A percentile compares a stretch with the other conserved stretches of the same genome.
Conservation (phyloP, 1,284 basidiomycete species). For the Sanghuangporus weigelae region DNA sequence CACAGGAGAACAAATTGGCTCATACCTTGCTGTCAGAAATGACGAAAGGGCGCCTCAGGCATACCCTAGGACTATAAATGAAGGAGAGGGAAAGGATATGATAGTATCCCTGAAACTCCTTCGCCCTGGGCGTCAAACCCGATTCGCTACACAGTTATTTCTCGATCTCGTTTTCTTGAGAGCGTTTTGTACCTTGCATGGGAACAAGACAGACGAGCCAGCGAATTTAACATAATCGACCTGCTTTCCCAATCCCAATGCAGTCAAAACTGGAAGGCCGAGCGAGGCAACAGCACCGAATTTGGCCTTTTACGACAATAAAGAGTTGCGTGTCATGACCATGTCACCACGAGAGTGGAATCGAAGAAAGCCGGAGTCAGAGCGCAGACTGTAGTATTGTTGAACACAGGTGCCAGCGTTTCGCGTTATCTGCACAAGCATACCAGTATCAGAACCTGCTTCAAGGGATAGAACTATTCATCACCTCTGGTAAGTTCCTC, state of each 20-base stretch:
- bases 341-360: no score
- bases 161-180: not conserved
- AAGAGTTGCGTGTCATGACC: no score
- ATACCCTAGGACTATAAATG: conserved; percentile 11
- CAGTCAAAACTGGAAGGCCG: not conserved
- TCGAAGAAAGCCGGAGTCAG: no score
- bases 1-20: not conserved
- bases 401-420: no score
- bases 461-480: no score
- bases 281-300: conserved; percentile 13
- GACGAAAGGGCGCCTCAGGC: conserved; percentile 14
- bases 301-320: not conserved
- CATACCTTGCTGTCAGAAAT: conserved; percentile 13
- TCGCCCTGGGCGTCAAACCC: conserved; percentile 3
- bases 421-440: no score
- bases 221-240: not conserved
- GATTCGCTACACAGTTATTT: conserved; percentile 4
- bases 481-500: no score
- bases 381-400: no score
- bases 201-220: conserved; percentile 1
- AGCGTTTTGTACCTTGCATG: not conserved
- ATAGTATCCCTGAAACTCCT: conserved; percentile 5
- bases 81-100: conserved; percentile 13
- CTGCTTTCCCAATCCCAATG: not conserved
- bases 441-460: no score